Evolutionary conservation across 768 basidiomycete species (phyloP), one percentile per base, ranked within the genome.

Genomic region (Auriculariales sp.): DNA sequence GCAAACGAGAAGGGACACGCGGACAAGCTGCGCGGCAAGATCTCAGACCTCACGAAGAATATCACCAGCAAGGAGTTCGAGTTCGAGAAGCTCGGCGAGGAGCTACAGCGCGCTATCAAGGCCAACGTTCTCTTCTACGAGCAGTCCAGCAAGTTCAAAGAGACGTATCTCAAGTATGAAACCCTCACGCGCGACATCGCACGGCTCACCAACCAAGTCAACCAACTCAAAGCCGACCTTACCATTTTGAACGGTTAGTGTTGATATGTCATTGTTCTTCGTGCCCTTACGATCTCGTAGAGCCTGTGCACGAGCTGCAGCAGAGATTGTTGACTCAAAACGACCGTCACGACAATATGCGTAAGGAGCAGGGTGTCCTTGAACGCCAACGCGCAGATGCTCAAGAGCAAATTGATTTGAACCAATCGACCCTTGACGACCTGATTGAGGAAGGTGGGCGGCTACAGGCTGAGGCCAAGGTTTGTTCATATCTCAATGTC

Each of bases 1-100:
- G 73, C 79, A 17, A 70, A 74, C 19, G 90, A 97, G 66, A 95
- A 95, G 59, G 71, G 76, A 6, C 84, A 91, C 49, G 77, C 92
- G 0, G 89, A 93, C 59, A 87, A 89, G 61, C 78, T 94, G 30
- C 81, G 72, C 54, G 70, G 64, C 3, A 79, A 83, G 11, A 68
- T 86, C 28, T 62, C 72, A 14, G 79, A 83, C 1, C 66, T 84
- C 52, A 79, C 73, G 47, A 65, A 71, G 1, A 61, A 64, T 1
- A 81, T 94, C 57, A 73, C 78, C 3, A 65, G 70, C 1, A 92
- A 88, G 60, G 79, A 91, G 54, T 68, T 77, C 3, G 75, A 85
- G 49, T 79, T 81, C 46, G 86, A 92, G 51, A 73, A 80, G 35
- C 73, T 79, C 12, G 81, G 83, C 58, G 42, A 39, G 9, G 52